Percentiles rank a stretch among this genome's conserved stretches.
phyloP scores from a whole-genome alignment of 2,329 filamentous ascomycete species.

The Fonsecaea erecta region DNA sequence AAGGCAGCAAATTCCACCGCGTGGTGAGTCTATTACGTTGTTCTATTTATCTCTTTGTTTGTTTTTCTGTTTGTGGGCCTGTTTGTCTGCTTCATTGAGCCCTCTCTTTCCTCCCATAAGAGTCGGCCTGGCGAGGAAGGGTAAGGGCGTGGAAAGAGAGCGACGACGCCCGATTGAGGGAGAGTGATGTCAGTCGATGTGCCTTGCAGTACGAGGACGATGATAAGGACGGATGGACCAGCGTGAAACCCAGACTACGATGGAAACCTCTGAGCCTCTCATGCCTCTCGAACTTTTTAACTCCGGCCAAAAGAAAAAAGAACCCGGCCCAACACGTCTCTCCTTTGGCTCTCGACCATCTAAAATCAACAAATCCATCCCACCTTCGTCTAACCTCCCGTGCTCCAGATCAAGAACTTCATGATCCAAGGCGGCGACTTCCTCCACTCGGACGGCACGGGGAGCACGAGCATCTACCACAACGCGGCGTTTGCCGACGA shows the following conservation, averaged over 20 bases:
- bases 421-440: slow-evolving; percentile 99
- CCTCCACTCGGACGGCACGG: slow-evolving; percentile 88
- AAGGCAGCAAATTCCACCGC: slow-evolving; percentile 90
- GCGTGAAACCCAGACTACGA: background rate
- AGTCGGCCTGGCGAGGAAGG: background rate
- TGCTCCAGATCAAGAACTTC: slow-evolving; percentile 80
- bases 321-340: too few relatives aligned
- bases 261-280: background rate
- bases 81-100: background rate
- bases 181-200: background rate
- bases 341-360: too few relatives aligned
- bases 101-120: background rate
- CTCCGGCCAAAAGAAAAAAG: too few relatives aligned
- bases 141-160: background rate
- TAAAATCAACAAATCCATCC: too few relatives aligned
- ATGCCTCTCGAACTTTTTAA: background rate
- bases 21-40: slow-evolving; percentile 66
- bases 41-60: background rate
- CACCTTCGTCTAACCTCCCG: too few relatives aligned
- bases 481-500: slow-evolving; percentile 85
- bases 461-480: slow-evolving; percentile 86
- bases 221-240: background rate
- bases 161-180: background rate
- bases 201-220: background rate
- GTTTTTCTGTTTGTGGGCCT: background rate